Evolutionary conservation across 2,329 filamentous ascomycete species (phyloP), one percentile per base, ranked within the genome.

Genomic region (Dactylellina drechsleri): DNA sequence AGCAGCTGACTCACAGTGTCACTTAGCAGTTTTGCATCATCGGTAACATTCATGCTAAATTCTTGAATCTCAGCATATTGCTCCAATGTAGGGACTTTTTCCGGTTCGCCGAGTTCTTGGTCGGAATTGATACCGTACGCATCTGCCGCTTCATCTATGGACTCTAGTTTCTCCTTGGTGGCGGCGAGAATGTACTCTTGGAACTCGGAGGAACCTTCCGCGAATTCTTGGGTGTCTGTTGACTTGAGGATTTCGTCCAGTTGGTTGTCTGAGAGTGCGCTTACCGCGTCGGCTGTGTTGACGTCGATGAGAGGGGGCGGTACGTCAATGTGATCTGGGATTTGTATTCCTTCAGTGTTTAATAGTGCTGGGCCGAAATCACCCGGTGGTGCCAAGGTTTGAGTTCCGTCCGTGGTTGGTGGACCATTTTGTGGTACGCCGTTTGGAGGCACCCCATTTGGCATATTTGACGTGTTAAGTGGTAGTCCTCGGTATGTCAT

Each of bases 171-270:
- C n/a, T 60, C 57, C 31, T 75, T 62, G 8, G 59, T 41, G 1
- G 71, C 36, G 15, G 59, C 52, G 13, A 75, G 58, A 3, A 67
- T 58, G 0, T 49, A 52, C 57, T 61, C 52, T 36, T 75, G 57
- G 18, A 56, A 59, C 4, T 58, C 50, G 12, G 28, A 8, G 28
- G 4, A 23, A 20, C 52, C n/a, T 7, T 13, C 8, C 16, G 8
- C 26, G 45, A 58, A 60, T 65, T 67, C 57, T 15, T 8, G 4
- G 20, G 28, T 8, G 18, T 41, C 41, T 7, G 58, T 68, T 7
- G 53, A 49, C 13, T 64, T 52, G 1, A 75, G 31, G 7, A 68
- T 23, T 5, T 7, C 59, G 1, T 13, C 15, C n/a, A 8, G 16
- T 56, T 75, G 71, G 2, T 49, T 20, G 28, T 53, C 58, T 7